A percentile compares a stretch with the other conserved stretches of the same genome.
Evolutionary conservation across 192 early-diverging fungal species (phyloP).

Genomic region (Backusella macrospora): DNA sequence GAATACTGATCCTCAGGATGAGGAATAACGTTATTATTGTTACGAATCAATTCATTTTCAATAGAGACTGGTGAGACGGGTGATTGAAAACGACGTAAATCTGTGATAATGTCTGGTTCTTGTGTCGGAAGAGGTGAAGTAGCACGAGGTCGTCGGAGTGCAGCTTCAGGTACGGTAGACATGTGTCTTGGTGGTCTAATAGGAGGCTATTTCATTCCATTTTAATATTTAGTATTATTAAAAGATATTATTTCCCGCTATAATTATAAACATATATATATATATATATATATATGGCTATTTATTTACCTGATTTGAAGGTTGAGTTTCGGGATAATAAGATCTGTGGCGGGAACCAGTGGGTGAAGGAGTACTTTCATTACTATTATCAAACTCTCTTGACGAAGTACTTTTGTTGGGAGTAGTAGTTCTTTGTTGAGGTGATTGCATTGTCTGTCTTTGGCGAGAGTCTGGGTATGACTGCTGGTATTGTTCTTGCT

Average conservation of each 20-base stretch:
- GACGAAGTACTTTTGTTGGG: slow-evolving; percentile 1
- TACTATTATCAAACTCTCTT: background rate
- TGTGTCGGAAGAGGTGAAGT: slow-evolving; percentile 22
- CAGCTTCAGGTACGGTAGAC: slow-evolving; percentile 29
- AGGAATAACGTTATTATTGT: too few species aligned
- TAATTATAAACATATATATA: too few species aligned
- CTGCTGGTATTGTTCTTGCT: slow-evolving; percentile 9
- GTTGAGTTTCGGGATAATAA: slow-evolving; percentile 19
- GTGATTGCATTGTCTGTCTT: slow-evolving; percentile 1
- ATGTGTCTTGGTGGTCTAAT: slow-evolving; percentile 28
- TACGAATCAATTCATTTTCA: background rate
- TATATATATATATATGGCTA: background rate
- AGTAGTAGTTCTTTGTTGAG: background rate
- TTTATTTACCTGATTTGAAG: slow-evolving; percentile 11
- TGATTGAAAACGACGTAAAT: slow-evolving; percentile 17
- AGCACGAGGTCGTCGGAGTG: slow-evolving; percentile 31
- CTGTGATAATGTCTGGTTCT: background rate
- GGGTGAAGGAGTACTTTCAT: background rate
- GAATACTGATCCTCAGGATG: background rate
- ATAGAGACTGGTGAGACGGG: background rate
- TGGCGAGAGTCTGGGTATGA: slow-evolving; percentile 9
- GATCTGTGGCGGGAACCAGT: slow-evolving; percentile 12
- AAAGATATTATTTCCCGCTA: too few species aligned
- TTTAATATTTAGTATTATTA: background rate
- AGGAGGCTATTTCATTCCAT: slow-evolving; percentile 4